Percentiles rank a stretch among this genome's conserved stretches.
Evolutionary conservation across 208 protist species (phyloP).

Genomic region (Leishmania major): DNA sequence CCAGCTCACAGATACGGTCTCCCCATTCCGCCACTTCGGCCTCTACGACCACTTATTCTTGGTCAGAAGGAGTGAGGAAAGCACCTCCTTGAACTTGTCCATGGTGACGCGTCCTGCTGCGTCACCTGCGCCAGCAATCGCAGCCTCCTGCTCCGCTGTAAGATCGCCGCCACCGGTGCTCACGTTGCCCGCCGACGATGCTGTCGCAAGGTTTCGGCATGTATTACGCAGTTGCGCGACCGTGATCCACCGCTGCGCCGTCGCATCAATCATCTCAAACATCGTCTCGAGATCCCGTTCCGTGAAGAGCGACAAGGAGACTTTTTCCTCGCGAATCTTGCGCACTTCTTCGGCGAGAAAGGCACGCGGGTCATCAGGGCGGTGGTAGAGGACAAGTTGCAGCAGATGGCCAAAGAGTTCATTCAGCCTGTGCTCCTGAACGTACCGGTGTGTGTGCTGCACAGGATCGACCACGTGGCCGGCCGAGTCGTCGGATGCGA

Average conservation of each 20-base stretch:
- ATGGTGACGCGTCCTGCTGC: conserved; percentile 72
- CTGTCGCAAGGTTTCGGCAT: conserved; percentile 81
- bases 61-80: conserved; percentile 67
- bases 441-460: conserved; percentile 57
- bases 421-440: conserved; percentile 80
- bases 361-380: conserved; percentile 75
- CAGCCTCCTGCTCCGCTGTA: conserved; percentile 53
- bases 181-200: conserved; percentile 7
- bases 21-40: neutral
- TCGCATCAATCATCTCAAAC: conserved; percentile 93
- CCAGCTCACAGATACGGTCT: neutral
- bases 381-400: conserved; percentile 84
- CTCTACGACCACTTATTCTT: conserved; percentile 64
- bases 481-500: conserved; percentile 2
- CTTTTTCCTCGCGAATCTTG: conserved; percentile 64
- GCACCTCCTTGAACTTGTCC: conserved; percentile 86
- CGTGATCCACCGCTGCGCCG: conserved; percentile 84
- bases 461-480: conserved; percentile 34
- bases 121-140: conserved; percentile 71
- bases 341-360: conserved; percentile 82
- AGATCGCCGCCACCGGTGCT: conserved; percentile 19
- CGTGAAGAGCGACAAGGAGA: conserved; percentile 75
- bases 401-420: conserved; percentile 89
- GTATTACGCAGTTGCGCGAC: conserved; percentile 86
- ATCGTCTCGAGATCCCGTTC: conserved; percentile 92